Evolutionary conservation across 495 filamentous ascomycete species (phyloP), one percentile per base, ranked within the genome.

Genomic region (Aspergillus funiculosus): DNA sequence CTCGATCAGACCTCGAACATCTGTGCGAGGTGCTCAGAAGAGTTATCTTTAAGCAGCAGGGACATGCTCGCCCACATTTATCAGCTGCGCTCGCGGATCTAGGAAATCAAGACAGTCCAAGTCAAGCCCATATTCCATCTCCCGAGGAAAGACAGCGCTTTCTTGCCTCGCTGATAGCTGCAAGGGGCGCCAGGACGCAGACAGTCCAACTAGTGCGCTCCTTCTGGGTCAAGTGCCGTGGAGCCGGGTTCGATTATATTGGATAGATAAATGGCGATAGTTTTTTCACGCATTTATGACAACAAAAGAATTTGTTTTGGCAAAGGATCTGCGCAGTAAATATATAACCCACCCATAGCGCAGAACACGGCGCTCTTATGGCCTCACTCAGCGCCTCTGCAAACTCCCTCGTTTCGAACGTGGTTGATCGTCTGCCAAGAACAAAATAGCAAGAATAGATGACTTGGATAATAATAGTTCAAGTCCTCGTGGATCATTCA

Each of bases 11-110:
- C 53, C 67, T 95, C 0, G 83, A 88, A 38, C 78, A 72, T 50
- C 71, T 95, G 5, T 78, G 73, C 44, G 86, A 91, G 34, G 86
- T 86, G 20, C 72, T 95, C 13, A 85, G 86, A 64, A 85, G 82
- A 51, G 65, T 92, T 2, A 70, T 94, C 2, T 76, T 78, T 43
- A 72, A 77, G 24, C 79, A 88, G 14, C 69, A 76, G n/a, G 63
- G 57, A 0, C 80, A 87, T 48, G 79, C 83, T 0, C 81, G 78
- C n/a, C 67, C 73, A 6, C 78, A 78, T 50, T 77, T 94, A 0
- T 62, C 68, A 2, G 58, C 64, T 7, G 73, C 76, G 14, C 81
- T 89, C 20, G 71, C 66, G 52, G 29, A 53, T 63, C 27, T 94
- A 76, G 59, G 43, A 82, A 36, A 74, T 77, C 49, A 62, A 82